These are phyloP conservation scores for Drechslerella stenobrocha DNA, from an alignment of 2,329 filamentous ascomycete species.

Conservation along the genomic window DNA sequence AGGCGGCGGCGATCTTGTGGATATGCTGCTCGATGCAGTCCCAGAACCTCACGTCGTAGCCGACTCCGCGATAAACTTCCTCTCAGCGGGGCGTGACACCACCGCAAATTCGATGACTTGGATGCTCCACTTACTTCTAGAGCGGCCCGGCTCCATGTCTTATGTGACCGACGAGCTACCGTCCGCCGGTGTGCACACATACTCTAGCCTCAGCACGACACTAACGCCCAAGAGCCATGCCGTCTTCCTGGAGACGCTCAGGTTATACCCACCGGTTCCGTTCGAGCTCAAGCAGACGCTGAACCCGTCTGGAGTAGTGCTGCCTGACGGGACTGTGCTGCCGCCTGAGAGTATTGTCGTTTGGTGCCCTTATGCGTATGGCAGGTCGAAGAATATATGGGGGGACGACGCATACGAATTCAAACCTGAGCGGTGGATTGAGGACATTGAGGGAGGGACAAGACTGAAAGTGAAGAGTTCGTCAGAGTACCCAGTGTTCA, in stretches of 20 bases:
- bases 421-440: slow-evolving; percentile 57
- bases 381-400: slow-evolving; percentile 60
- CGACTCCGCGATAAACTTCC: slow-evolving; percentile 68
- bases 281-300: slow-evolving; percentile 69
- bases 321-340: slow-evolving; percentile 65
- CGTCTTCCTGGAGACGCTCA: slow-evolving; percentile 66
- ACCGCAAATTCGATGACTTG: slow-evolving; percentile 68
- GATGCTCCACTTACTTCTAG: slow-evolving; percentile 66
- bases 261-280: slow-evolving; percentile 67
- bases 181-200: slow-evolving; percentile 60
- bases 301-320: slow-evolving; percentile 13
- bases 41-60: slow-evolving; percentile 63
- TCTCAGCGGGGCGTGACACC: slow-evolving; percentile 67
- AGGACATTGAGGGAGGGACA: slow-evolving; percentile 6
- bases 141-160: slow-evolving; percentile 57
- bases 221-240: slow-evolving; percentile 54
- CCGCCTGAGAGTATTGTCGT: slow-evolving; percentile 62
- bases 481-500: slow-evolving; percentile 41
- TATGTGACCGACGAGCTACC: slow-evolving; percentile 58
- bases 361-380: slow-evolving; percentile 69
- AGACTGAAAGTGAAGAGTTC: slow-evolving; percentile 27
- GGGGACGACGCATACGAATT: slow-evolving; percentile 57
- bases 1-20: slow-evolving; percentile 62
- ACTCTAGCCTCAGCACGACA: slow-evolving; percentile 51
- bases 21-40: slow-evolving; percentile 65